phyloP scores from a whole-genome alignment of 129 eudicot species.

The Rutidosis leptorrhynchoides region DNA sequence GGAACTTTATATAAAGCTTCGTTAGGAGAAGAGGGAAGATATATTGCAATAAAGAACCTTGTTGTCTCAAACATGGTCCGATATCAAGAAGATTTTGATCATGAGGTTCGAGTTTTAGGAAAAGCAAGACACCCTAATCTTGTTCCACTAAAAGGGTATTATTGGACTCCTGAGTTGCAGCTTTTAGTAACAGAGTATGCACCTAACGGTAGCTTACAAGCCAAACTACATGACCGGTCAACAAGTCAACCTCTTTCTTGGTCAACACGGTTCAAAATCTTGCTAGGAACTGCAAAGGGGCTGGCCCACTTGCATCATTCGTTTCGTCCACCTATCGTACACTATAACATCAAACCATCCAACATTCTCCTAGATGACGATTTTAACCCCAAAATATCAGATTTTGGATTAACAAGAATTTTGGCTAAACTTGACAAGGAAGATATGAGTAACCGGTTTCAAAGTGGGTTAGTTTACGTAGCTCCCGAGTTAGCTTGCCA shows the following conservation, averaged over 20 bases:
- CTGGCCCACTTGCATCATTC: constrained; percentile 90
- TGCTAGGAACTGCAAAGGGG: constrained; percentile 82
- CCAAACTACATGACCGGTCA: constrained; percentile 52
- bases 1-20: constrained; percentile 80
- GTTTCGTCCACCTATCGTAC: constrained; percentile 77
- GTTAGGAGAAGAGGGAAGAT: constrained; percentile 54
- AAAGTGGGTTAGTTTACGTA: constrained; percentile 75
- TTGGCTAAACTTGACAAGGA: constrained; percentile 64
- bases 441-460: constrained; percentile 57
- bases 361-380: constrained; percentile 80
- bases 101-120: constrained; percentile 65
- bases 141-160: constrained; percentile 69
- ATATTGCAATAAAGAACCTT: constrained; percentile 72
- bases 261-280: constrained; percentile 65
- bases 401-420: constrained; percentile 76
- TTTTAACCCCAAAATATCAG: constrained; percentile 59
- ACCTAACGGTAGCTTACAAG: constrained; percentile 65
- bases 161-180: constrained; percentile 91
- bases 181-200: constrained; percentile 76
- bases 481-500: constrained; percentile 96
- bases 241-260: constrained; percentile 64
- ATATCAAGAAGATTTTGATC: constrained; percentile 74
- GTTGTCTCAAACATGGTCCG: constrained; percentile 59
- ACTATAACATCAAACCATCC: constrained; percentile 77
- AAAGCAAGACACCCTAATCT: constrained; percentile 88